phyloP scores from a whole-genome alignment of 768 basidiomycete genomes.

The Suillus tomentosus region DNA sequence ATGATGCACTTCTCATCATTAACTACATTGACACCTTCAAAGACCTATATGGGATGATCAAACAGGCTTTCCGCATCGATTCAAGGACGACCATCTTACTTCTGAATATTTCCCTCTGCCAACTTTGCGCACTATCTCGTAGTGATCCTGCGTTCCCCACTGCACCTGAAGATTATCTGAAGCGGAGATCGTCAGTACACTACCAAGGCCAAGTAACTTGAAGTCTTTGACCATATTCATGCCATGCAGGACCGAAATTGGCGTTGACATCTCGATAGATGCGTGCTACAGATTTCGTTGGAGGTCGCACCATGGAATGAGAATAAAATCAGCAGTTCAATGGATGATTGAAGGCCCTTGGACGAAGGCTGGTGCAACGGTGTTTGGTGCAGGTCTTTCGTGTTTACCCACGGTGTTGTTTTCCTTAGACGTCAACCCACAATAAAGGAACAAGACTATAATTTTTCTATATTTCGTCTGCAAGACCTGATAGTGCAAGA shows the following conservation, averaged over 20 bases:
- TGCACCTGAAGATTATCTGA: constrained; percentile 95
- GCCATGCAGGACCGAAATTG: constrained; percentile 87
- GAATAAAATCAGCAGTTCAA: constrained; percentile 12
- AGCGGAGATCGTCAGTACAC: constrained; percentile 21
- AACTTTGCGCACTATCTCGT: constrained; percentile 96
- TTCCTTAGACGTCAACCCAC: neutral
- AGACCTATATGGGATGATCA: constrained; percentile 56
- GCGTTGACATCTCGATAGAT: constrained; percentile 89
- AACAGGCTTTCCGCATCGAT: constrained; percentile 17
- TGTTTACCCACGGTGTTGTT: constrained; percentile 32
- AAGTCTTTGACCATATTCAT: constrained; percentile 80
- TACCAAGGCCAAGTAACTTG: constrained; percentile 5
- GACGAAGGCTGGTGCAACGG: constrained; percentile 11
- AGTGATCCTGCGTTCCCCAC: constrained; percentile 97
- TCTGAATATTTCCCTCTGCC: constrained; percentile 95
- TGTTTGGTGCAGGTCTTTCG: neutral
- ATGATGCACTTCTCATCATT: constrained; percentile 96
- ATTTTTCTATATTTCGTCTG: neutral
- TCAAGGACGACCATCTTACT: constrained; percentile 44
- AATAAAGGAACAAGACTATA: neutral
- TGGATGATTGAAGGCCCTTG: constrained; percentile 13
- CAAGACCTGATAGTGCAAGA: neutral
- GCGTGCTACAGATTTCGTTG: constrained; percentile 78
- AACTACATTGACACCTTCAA: constrained; percentile 90
- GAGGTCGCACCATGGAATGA: constrained; percentile 65